phyloP scores from a whole-genome alignment of 441 rosid genomes.

The Aquilaria agallochum region DNA sequence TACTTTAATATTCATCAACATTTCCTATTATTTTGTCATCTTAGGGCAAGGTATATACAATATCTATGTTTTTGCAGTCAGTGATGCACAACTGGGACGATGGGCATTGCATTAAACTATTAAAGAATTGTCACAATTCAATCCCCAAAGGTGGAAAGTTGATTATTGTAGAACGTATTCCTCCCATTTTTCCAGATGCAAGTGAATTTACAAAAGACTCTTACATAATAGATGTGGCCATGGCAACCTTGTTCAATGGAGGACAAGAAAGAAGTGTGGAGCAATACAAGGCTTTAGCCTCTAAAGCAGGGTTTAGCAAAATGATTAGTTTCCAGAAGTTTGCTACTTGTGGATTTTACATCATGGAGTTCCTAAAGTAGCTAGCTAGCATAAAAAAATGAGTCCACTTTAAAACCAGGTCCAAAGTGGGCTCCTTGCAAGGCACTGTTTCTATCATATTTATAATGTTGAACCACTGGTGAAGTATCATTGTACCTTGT shows the following conservation, averaged over 20 bases:
- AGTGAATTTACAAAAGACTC: conserved; percentile 9
- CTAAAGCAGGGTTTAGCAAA: conserved; percentile 12
- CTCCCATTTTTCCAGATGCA: conserved; percentile 7
- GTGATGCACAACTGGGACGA: conserved; percentile 19
- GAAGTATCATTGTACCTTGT: too few species aligned
- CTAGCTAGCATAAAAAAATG: too few species aligned
- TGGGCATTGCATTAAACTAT: conserved; percentile 10
- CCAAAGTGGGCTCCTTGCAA: too few species aligned
- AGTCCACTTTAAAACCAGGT: too few species aligned
- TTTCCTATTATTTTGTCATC: too few species aligned
- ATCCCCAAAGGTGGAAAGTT: conserved; percentile 13
- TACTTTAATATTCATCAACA: too few species aligned
- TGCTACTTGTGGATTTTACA: too few species aligned
- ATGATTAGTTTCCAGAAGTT: too few species aligned
- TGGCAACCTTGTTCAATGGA: conserved; percentile 10
- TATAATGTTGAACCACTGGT: too few species aligned
- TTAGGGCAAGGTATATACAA: too few species aligned
- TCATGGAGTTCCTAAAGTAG: too few species aligned
- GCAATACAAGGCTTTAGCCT: conserved; percentile 13
- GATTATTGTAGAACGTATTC: conserved; percentile 3
- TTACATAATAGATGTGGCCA: conserved; percentile 5
- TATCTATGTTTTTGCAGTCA: background rate
- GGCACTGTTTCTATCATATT: too few species aligned
- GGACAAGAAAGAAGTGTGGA: conserved; percentile 18
- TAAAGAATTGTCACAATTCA: conserved; percentile 11